Conservation (phyloP, 2,329 filamentous ascomycete species). For the Arthrobotrys sinensis region DNA sequence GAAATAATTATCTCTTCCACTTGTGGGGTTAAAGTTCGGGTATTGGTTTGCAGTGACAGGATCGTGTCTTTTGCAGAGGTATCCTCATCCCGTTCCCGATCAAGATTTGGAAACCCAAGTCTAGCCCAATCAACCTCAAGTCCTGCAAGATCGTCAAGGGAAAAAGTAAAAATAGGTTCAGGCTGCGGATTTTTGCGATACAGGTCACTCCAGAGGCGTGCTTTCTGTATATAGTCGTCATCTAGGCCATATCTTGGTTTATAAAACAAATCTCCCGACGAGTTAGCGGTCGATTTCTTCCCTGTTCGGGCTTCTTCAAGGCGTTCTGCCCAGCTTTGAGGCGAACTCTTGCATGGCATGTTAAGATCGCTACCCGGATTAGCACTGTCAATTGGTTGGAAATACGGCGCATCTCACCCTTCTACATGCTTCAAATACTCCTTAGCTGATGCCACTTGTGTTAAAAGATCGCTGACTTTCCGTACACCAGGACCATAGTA, state of each 20-base stretch:
- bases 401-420: slow-evolving; percentile 5
- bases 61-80: slow-evolving; percentile 34
- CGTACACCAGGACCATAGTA: slow-evolving; percentile 31
- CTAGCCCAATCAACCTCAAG: slow-evolving; percentile 21
- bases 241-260: slow-evolving; percentile 32
- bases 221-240: slow-evolving; percentile 10
- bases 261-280: slow-evolving; percentile 21
- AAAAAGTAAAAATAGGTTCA: slow-evolving; percentile 2
- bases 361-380: slow-evolving; percentile 18
- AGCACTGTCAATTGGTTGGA: neutral
- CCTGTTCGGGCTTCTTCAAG: slow-evolving; percentile 23
- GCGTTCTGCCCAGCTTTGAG: slow-evolving; percentile 29
- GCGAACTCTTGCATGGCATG: slow-evolving; percentile 33
- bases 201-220: slow-evolving; percentile 11
- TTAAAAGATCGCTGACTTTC: slow-evolving; percentile 20
- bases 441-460: slow-evolving; percentile 5
- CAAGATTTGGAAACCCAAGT: slow-evolving; percentile 42
- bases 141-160: slow-evolving; percentile 21
- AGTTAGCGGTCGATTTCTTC: neutral
- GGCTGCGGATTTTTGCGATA: neutral
- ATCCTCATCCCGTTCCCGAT: slow-evolving; percentile 9
- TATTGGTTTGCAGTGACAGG: slow-evolving; percentile 10
- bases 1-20: slow-evolving; percentile 45
- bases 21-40: slow-evolving; percentile 19
- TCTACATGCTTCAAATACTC: slow-evolving; percentile 20